These are phyloP conservation scores for Boletus vinaceobasis DNA, from an alignment of 768 basidiomycete genomes.

Conservation along the genomic window DNA sequence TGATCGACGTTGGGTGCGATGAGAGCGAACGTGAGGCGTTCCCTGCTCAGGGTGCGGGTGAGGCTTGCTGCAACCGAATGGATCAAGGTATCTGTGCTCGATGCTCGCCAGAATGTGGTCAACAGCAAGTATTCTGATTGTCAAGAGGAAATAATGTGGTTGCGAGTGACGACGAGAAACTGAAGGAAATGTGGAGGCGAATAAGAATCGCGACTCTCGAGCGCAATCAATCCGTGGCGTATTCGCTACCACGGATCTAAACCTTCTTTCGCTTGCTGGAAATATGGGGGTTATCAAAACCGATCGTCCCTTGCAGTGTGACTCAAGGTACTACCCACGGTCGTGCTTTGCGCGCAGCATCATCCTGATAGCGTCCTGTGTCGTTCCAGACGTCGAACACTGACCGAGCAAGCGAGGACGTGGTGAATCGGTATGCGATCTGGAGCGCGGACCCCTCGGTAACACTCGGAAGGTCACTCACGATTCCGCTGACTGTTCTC, in stretches of 20 bases:
- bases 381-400: neutral
- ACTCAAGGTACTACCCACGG: neutral
- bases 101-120: too few species aligned
- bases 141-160: neutral
- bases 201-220: neutral
- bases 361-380: neutral
- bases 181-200: neutral
- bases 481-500: neutral
- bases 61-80: too few species aligned
- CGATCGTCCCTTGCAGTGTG: neutral
- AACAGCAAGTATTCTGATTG: neutral
- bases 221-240: constrained; percentile 12
- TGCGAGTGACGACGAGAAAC: neutral
- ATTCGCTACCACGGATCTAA: constrained; percentile 9
- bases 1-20: too few species aligned
- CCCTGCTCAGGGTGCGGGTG: too few species aligned
- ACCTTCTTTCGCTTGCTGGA: constrained; percentile 12
- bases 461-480: neutral
- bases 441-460: neutral
- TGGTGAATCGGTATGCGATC: neutral
- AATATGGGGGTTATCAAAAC: neutral
- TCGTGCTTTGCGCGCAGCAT: neutral
- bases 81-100: too few species aligned
- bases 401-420: neutral
- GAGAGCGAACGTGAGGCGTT: too few species aligned